Evolutionary conservation across 2,329 filamentous ascomycete genomes (phyloP).

Genomic region (Hypoxylon sp.): DNA sequence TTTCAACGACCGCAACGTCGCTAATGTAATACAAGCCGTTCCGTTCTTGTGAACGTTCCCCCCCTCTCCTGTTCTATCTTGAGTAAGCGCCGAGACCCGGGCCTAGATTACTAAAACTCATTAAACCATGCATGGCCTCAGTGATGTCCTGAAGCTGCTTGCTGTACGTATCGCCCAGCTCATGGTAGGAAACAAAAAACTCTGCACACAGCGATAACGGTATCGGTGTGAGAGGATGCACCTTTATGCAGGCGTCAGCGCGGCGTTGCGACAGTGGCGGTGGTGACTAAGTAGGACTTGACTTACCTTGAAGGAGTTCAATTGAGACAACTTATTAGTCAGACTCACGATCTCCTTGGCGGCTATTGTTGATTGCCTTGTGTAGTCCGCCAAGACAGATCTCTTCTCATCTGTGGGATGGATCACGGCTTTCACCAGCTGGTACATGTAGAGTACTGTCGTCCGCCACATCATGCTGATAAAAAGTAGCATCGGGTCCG

Average conservation of each 20-base stretch:
- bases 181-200: conserved; percentile 39
- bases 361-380: conserved; percentile 41
- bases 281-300: conserved; percentile 4
- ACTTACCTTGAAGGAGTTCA: conserved; percentile 43
- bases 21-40: conserved; percentile 19
- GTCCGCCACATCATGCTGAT: conserved; percentile 47
- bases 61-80: conserved; percentile 7
- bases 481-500: conserved; percentile 44
- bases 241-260: conserved; percentile 26
- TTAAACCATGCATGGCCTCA: conserved; percentile 42
- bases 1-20: conserved; percentile 11
- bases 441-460: conserved; percentile 42
- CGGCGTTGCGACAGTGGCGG: neutral
- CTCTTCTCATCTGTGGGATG: conserved; percentile 40
- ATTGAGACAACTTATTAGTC: conserved; percentile 43
- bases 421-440: conserved; percentile 35
- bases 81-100: conserved; percentile 36
- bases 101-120: conserved; percentile 43
- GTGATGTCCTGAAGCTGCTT: conserved; percentile 43
- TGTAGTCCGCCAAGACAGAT: conserved; percentile 36
- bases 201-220: conserved; percentile 42
- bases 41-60: neutral
- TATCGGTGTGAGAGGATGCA: conserved; percentile 44
- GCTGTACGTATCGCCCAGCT: conserved; percentile 41
- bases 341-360: conserved; percentile 43